phyloP scores from a whole-genome alignment of 257 asterid genomes.

The Handroanthus guayacan region DNA sequence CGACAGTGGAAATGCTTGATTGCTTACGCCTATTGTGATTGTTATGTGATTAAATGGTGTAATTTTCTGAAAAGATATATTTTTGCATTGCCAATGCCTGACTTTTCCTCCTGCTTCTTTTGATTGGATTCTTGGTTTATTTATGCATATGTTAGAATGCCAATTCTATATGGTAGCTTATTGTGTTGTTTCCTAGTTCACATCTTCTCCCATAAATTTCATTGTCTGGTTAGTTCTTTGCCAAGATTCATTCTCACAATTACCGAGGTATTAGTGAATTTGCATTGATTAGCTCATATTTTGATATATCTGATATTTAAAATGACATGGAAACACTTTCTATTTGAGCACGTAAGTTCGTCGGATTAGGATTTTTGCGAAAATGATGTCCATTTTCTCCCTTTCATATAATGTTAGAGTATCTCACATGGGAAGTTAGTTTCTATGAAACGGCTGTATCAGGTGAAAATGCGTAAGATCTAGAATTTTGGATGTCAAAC shows the following conservation, averaged over 20 bases:
- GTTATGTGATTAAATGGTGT: slow-evolving; percentile 32
- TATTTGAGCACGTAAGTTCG: slow-evolving; percentile 17
- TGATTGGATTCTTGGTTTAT: slow-evolving; percentile 22
- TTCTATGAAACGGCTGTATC: slow-evolving; percentile 7
- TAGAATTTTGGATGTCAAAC: not conserved
- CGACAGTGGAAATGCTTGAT: slow-evolving; percentile 27
- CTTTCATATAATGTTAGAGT: slow-evolving; percentile 22
- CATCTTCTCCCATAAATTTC: not conserved
- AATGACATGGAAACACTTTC: slow-evolving; percentile 28
- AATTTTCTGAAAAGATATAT: not conserved
- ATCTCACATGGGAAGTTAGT: slow-evolving; percentile 5
- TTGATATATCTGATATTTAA: slow-evolving; percentile 9
- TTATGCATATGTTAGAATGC: slow-evolving; percentile 4
- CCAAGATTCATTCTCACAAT: slow-evolving; percentile 1
- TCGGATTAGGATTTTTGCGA: not conserved
- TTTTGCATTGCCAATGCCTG: slow-evolving; percentile 27
- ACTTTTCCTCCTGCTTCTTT: slow-evolving; percentile 9
- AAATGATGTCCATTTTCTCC: slow-evolving; percentile 10
- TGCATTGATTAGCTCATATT: slow-evolving; percentile 4
- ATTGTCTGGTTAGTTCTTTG: slow-evolving; percentile 23
- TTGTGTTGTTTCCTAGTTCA: not conserved
- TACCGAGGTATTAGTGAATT: not conserved
- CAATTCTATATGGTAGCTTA: slow-evolving; percentile 22
- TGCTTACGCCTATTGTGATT: slow-evolving; percentile 5
- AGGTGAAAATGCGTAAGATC: not conserved